These are phyloP conservation scores for Neurospora hispaniola DNA, from an alignment of 495 filamentous ascomycete species.

Conservation along the genomic window DNA sequence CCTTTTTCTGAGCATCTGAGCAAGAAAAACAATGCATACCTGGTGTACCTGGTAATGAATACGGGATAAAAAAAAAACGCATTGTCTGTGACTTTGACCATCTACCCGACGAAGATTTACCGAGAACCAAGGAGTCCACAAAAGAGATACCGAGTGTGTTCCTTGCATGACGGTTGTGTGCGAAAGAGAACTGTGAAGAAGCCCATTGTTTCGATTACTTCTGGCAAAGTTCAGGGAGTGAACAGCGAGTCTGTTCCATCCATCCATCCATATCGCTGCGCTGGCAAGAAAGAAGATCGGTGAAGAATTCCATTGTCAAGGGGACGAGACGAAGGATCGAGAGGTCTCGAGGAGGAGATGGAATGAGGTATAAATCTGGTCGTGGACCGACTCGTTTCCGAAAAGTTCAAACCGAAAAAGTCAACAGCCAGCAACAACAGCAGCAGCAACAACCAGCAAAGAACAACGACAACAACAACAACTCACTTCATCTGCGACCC, in stretches of 20 bases:
- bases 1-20: background rate
- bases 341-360: background rate
- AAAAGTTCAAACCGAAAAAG: background rate
- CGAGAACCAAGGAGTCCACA: background rate
- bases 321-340: background rate
- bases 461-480: background rate
- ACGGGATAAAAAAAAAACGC: background rate
- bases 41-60: background rate
- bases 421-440: background rate
- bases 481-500: background rate
- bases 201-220: background rate
- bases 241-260: background rate
- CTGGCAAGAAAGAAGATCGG: background rate
- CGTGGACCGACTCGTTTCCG: background rate
- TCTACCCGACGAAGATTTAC: background rate
- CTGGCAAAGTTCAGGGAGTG: background rate
- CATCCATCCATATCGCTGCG: background rate
- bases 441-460: background rate
- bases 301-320: background rate
- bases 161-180: background rate
- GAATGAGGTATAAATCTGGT: background rate
- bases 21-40: background rate
- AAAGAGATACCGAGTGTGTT: background rate
- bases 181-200: background rate
- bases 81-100: background rate